Evolutionary conservation across 345 rosid species (phyloP).

Genomic region (Eucalyptus curtisii): DNA sequence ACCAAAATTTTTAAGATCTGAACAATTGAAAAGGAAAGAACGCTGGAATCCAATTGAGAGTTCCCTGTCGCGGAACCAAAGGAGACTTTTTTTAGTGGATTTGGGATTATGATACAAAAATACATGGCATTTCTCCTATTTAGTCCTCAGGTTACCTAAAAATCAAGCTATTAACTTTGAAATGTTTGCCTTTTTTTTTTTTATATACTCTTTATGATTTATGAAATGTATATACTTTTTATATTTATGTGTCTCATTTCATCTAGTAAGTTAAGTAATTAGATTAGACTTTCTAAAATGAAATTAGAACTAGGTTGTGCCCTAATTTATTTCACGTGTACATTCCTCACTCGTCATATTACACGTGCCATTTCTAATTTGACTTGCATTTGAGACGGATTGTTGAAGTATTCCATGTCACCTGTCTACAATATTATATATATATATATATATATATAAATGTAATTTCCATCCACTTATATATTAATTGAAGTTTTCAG

Average conservation of each 20-base stretch:
- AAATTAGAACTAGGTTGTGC: background rate
- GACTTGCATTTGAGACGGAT: background rate
- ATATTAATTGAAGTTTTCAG: background rate
- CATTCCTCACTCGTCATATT: accelerated
- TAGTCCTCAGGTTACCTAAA: background rate
- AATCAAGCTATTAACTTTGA: background rate
- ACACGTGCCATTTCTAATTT: background rate
- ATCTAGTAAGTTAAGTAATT: background rate
- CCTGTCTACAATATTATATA: background rate
- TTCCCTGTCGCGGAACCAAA: background rate
- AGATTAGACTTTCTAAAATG: background rate
- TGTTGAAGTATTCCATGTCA: background rate
- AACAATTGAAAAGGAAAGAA: background rate
- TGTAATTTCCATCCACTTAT: background rate
- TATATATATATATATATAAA: no score
- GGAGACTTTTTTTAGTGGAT: background rate
- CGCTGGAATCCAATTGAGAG: accelerated
- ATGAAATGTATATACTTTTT: background rate
- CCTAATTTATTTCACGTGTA: background rate
- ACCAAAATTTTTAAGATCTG: background rate
- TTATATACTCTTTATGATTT: no score
- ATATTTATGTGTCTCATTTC: background rate
- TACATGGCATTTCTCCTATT: background rate
- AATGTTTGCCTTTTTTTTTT: background rate
- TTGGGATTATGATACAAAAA: background rate